These are phyloP conservation scores for Saccharomycopsis vini DNA, from an alignment of 805 yeast genomes.

Conservation along the genomic window DNA sequence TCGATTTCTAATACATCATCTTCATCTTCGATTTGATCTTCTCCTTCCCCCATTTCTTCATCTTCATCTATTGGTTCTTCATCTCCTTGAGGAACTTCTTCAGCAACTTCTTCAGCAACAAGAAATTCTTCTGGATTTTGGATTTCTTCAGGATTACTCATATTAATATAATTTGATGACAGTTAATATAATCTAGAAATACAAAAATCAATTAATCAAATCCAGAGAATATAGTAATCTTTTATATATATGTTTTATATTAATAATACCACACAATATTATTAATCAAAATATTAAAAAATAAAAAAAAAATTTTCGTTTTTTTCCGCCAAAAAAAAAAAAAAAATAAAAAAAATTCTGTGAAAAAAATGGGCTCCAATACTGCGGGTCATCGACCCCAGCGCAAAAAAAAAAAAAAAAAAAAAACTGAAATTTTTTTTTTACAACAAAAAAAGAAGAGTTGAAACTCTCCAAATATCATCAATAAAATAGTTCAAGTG, in stretches of 20 bases:
- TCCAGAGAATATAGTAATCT: background rate
- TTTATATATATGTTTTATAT: no score
- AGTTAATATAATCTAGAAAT: no score
- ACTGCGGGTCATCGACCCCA: background rate
- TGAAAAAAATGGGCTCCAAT: background rate
- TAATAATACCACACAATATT: no score
- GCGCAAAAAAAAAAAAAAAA: no score
- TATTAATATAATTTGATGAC: background rate
- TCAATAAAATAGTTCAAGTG: background rate
- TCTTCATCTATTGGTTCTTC: conserved; percentile 18
- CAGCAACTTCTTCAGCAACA: conserved; percentile 19
- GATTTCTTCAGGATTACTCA: background rate
- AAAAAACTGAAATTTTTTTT: no score
- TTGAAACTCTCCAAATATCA: background rate
- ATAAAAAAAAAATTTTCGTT: background rate
- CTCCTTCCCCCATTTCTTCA: conserved; percentile 20
- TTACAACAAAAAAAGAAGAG: background rate
- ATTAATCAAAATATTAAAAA: background rate
- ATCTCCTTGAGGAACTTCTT: conserved; percentile 22
- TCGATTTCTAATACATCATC: conserved; percentile 35
- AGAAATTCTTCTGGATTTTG: conserved; percentile 17
- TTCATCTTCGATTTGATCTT: conserved; percentile 21
- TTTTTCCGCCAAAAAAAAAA: no score
- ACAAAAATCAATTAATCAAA: background rate
- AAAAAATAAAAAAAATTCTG: no score